These are phyloP conservation scores for Chalaropsis thielavioides DNA, from an alignment of 2,329 filamentous ascomycete genomes.

Conservation along the genomic window DNA sequence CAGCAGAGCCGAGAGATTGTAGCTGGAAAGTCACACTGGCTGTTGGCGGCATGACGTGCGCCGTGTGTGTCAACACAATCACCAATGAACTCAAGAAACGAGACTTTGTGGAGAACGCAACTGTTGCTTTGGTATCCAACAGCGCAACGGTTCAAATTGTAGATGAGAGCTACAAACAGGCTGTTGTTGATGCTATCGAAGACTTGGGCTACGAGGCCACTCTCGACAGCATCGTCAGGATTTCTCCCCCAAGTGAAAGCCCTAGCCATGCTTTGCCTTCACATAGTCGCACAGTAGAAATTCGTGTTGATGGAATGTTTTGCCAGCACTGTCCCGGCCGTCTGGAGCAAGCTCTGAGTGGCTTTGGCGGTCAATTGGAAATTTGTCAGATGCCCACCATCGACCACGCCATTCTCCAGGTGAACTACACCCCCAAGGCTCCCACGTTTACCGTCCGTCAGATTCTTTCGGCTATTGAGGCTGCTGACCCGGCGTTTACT, in stretches of 20 bases:
- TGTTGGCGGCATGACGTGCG: conserved; percentile 61
- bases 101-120: conserved; percentile 34
- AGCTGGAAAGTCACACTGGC: conserved; percentile 41
- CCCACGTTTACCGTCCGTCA: conserved; percentile 61
- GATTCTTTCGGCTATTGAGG: conserved; percentile 54
- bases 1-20: conserved; percentile 3
- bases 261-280: conserved; percentile 21
- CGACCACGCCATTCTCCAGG: conserved; percentile 50
- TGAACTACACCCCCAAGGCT: conserved; percentile 54
- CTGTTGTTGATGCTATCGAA: conserved; percentile 36
- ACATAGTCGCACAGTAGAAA: conserved; percentile 43
- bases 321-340: conserved; percentile 55
- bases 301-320: conserved; percentile 57
- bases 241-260: conserved; percentile 26
- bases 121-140: conserved; percentile 52
- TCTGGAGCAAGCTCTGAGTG: conserved; percentile 38
- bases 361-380: conserved; percentile 36
- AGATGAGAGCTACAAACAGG: conserved; percentile 23
- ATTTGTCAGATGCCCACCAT: conserved; percentile 42
- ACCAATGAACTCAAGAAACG: conserved; percentile 43
- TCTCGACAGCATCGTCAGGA: conserved; percentile 35
- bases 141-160: conserved; percentile 47
- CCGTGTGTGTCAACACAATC: conserved; percentile 51
- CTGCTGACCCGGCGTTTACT: conserved; percentile 49
- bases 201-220: conserved; percentile 52